phyloP scores from a whole-genome alignment of 2,329 filamentous ascomycete species.

The Paecilomyces niveus region DNA sequence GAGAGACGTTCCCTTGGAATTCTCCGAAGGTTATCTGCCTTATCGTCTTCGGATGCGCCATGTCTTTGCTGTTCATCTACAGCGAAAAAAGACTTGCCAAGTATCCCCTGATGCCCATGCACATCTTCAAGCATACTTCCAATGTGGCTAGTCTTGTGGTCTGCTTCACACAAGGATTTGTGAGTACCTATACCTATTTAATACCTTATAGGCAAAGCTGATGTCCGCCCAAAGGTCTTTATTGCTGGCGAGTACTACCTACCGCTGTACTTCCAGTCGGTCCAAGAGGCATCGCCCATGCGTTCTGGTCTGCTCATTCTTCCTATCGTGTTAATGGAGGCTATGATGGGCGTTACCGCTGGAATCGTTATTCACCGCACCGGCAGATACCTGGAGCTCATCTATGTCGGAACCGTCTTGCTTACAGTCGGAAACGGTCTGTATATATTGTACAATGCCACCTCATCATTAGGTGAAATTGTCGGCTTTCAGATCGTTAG shows the following conservation, averaged over 20 bases:
- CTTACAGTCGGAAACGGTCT: slow-evolving; percentile 43
- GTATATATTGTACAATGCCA: slow-evolving; percentile 35
- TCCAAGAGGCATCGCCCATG: slow-evolving; percentile 54
- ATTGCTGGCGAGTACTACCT: slow-evolving; percentile 63
- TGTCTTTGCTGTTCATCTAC: slow-evolving; percentile 49
- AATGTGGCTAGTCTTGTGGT: slow-evolving; percentile 52
- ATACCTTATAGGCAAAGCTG: not conserved
- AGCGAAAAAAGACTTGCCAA: slow-evolving; percentile 58
- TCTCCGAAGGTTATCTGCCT: slow-evolving; percentile 50
- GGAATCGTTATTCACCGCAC: slow-evolving; percentile 47
- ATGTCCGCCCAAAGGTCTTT: slow-evolving; percentile 43
- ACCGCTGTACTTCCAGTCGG: slow-evolving; percentile 66
- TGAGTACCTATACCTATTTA: slow-evolving; percentile 13
- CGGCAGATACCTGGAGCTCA: slow-evolving; percentile 41
- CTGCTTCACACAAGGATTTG: slow-evolving; percentile 43
- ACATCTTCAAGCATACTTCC: slow-evolving; percentile 50
- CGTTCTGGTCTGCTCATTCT: slow-evolving; percentile 54
- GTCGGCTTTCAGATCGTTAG: slow-evolving; percentile 45
- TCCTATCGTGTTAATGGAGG: slow-evolving; percentile 48
- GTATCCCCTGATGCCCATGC: slow-evolving; percentile 62
- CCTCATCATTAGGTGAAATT: slow-evolving; percentile 33
- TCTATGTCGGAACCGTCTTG: slow-evolving; percentile 37
- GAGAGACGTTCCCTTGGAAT: slow-evolving; percentile 46
- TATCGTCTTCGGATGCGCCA: slow-evolving; percentile 44
- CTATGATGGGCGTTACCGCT: slow-evolving; percentile 37